Evolutionary conservation across 1,284 basidiomycete genomes (phyloP), one percentile per base, ranked within the genome.

Genomic region (Puccinia triticina): DNA sequence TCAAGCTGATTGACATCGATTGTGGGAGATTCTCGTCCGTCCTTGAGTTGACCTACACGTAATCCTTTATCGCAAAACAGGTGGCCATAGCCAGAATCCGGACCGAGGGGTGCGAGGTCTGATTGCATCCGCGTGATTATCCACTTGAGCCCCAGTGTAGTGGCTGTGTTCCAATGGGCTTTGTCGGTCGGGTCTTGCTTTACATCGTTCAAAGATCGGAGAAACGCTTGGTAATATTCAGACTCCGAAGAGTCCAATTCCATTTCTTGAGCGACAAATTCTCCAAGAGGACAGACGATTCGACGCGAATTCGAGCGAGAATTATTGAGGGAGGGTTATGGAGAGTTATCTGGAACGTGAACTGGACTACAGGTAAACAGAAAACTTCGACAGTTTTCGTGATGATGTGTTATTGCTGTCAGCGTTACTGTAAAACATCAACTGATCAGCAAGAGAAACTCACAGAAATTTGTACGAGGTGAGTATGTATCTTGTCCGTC

Each of bases 41-140:
- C 50, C 26, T 77, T 53, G 2, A 77, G 26, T 46, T 46, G 46
- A n/a, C 64, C 74, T 40, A 66, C 34, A 50, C 73, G 81, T 29
- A 82, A n/a, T n/a, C 81, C 81, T 69, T 71, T 76, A n/a, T 74
- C 48, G 55, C 81, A 82, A 55, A 75, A 82, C 8, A 82, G 53
- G 50, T 82, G 81, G 48, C 74, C 73, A 57, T 76, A 61, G 26
- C 81, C 74, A 34, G 73, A 43, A 69, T 76, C 40, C 2, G 59
- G 74, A 21, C 61, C 74, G 37, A 82, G 66, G 8, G 81, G 81
- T 55, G 2, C 74, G 7, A 50, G 29, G 50, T 82, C 73, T 29
- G 73, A 69, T 16, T 69, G 29, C 0, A 82, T 37, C n/a, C 73
- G 81, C 59, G 29, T n/a, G 16, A 77, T 48, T 23, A 61, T 71